A percentile compares a stretch with the other conserved stretches of the same genome.
Evolutionary conservation across 148 eudicot genomes (phyloP).

Genomic region (Euryodendron excelsum): DNA sequence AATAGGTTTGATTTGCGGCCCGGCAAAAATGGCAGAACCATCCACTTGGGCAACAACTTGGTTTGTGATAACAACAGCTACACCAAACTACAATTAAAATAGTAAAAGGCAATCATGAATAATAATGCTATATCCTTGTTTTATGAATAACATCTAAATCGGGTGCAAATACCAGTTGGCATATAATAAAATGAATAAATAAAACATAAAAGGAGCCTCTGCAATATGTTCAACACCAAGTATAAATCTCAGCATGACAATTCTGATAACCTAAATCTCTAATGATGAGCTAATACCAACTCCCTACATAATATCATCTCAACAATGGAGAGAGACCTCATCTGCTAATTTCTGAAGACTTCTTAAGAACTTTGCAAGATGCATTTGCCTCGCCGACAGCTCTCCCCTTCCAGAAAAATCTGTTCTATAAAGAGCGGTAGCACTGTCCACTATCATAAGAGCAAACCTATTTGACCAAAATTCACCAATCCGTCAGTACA

Average conservation of each 20-base stretch:
- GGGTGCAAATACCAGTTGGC: not conserved
- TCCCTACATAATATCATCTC: not conserved
- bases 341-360: constrained; percentile 97
- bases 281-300: not conserved
- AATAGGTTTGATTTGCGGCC: constrained; percentile 94
- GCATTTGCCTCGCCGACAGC: constrained; percentile 95
- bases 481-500: not conserved
- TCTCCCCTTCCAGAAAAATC: constrained; percentile 99
- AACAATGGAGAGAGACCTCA: constrained; percentile 49
- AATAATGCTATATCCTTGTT: not conserved
- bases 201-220: not conserved
- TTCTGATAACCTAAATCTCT: not conserved
- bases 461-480: constrained; percentile 63
- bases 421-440: constrained; percentile 95
- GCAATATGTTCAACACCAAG: not conserved
- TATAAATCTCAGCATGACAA: not conserved
- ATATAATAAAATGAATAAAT: not conserved
- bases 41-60: constrained; percentile 98
- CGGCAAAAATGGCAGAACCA: constrained; percentile 91
- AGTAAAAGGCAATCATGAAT: not conserved
- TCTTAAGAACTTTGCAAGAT: constrained; percentile 89
- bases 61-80: constrained; percentile 92
- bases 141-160: not conserved
- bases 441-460: constrained; percentile 95
- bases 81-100: constrained; percentile 60